Evolutionary conservation across 495 filamentous ascomycete genomes (phyloP).

Genomic region (Penicillium taxi): DNA sequence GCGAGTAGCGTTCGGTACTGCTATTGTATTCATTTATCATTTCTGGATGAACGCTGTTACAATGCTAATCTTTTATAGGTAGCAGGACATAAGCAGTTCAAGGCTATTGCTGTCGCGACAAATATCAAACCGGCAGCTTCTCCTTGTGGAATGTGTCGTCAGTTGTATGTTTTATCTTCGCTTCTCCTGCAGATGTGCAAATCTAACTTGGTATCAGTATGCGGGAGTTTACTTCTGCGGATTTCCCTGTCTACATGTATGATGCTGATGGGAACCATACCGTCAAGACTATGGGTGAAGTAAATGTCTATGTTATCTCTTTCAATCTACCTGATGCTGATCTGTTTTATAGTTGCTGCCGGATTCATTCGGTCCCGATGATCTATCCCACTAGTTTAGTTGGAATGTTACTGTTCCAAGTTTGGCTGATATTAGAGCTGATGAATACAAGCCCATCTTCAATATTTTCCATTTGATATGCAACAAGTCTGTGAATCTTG

Average conservation of each 20-base stretch:
- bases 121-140: conserved; percentile 66
- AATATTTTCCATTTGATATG: no score
- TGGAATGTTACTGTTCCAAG: no score
- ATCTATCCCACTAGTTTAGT: no score
- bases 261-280: conserved; percentile 61
- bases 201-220: conserved; percentile 45
- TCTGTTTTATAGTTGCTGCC: conserved; percentile 51
- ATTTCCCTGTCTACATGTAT: conserved; percentile 84
- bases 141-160: conserved; percentile 62
- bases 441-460: no score
- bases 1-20: conserved; percentile 71
- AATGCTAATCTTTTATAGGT: conserved; percentile 18
- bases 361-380: conserved; percentile 63
- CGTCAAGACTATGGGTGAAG: conserved; percentile 67
- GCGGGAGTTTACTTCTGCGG: conserved; percentile 62
- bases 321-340: neutral
- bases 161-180: conserved; percentile 26
- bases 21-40: conserved; percentile 45
- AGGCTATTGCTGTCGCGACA: conserved; percentile 78
- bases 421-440: no score
- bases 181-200: neutral
- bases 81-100: conserved; percentile 61
- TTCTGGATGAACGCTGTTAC: neutral
- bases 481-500: no score
- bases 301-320: conserved; percentile 27